A percentile compares a stretch with the other conserved stretches of the same genome.
Conservation (phyloP, 129 eudicot genomes). For the Centella asiatica region DNA sequence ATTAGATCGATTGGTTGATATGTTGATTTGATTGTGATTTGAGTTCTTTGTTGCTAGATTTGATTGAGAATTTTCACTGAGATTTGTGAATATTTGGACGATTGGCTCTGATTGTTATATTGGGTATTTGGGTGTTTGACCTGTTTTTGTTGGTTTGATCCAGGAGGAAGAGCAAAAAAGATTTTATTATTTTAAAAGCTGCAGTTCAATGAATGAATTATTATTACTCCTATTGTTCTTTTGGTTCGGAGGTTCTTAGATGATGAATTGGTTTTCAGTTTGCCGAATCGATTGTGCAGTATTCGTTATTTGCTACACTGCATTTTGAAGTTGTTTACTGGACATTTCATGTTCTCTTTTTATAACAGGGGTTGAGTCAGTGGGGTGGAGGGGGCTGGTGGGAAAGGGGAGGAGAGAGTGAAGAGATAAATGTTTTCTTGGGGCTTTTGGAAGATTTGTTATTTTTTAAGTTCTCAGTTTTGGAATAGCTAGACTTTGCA, state of each 20-base stretch:
- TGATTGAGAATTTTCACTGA: neutral
- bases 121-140: neutral
- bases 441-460: too few species aligned
- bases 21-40: constrained; percentile 11
- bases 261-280: neutral
- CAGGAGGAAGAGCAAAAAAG: neutral
- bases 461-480: too few species aligned
- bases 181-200: neutral
- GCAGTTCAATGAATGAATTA: too few species aligned
- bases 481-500: too few species aligned
- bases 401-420: too few species aligned
- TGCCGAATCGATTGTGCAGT: neutral
- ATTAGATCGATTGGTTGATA: constrained; percentile 5
- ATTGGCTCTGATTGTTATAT: neutral
- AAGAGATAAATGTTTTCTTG: too few species aligned
- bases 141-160: constrained; percentile 2
- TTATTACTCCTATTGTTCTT: too few species aligned
- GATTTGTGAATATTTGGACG: neutral
- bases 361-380: too few species aligned
- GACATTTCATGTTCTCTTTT: neutral
- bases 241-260: neutral
- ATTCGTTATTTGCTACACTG: neutral
- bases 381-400: too few species aligned
- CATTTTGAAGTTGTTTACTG: neutral
- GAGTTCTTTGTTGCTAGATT: neutral